Base-by-base conservation (phyloP, 2,329 filamentous ascomycete species). In the Cercospora sp. region DNA sequence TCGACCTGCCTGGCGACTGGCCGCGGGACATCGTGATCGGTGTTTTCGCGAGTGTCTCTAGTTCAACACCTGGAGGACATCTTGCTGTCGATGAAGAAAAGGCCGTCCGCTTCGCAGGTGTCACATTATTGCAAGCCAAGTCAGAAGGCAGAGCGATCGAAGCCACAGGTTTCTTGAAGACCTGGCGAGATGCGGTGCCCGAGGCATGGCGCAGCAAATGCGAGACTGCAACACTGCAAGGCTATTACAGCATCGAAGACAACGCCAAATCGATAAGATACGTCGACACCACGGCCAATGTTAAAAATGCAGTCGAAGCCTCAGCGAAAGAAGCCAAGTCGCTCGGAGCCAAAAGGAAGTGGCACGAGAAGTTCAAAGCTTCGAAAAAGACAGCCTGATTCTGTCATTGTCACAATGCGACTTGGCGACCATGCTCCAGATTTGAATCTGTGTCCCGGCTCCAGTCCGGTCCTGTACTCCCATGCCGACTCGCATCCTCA, bases 321-420 rank as follows among this genome's bases (percentile, higher is more conserved):
- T 49, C 65, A 21, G 51, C 65, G 10, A 45, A 61, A 63, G 70
- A 74, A 28, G 65, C 61, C n/a, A 75, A 75, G 58, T 67, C 71
- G 16, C 61, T 74, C 9, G 75, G 76, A 8, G 73, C 72, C 18
- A 80, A 79, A 68, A 70, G 79, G 62, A 79, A 79, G 66, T 80
- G 79, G 79, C 79, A 80, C 67, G 78, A 80, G 30, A 80, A 77
- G 62, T 80, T 80, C 71, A 74, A 74, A 40, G 73, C 76, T 2
- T 74, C 74, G 26, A 78, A 76, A 63, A 77, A 74, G 67, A 67
- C 71, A 26, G 45, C 66, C 53, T 70, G 34, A 70, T 16, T 60
- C 34, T 24, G 45, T 40, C 58, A 37, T n/a, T 21, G 8, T 26
- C 24, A n/a, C 8, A 40, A 37, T 37, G 28, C 21, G 32, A 18